phyloP scores from a whole-genome alignment of 441 rosid genomes.

The Capsella rubella region DNA sequence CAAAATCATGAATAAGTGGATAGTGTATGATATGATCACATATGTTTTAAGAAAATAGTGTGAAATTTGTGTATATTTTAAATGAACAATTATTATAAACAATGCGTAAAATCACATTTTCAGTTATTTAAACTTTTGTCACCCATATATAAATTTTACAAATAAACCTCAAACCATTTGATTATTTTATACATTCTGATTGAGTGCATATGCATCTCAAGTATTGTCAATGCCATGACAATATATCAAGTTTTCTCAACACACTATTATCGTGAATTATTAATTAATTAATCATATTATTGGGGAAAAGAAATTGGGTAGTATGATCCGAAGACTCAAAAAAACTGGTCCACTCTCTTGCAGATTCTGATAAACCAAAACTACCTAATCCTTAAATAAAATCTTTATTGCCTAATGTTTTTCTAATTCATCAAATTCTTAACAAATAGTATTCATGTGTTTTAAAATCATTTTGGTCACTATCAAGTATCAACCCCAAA shows the following conservation, averaged over 20 bases:
- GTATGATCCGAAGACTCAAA: background rate
- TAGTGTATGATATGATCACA: background rate
- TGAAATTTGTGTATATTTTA: background rate
- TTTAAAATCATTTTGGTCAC: constrained; percentile 13
- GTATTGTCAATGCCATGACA: background rate
- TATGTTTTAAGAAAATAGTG: background rate
- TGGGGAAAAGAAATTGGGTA: background rate
- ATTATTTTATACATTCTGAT: background rate
- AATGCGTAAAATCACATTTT: background rate
- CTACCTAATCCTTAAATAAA: constrained; percentile 15
- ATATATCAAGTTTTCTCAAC: background rate
- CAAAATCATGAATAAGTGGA: background rate
- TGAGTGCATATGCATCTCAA: background rate
- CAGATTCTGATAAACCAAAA: constrained; percentile 25
- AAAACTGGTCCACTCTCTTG: constrained; percentile 20
- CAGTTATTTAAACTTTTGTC: background rate
- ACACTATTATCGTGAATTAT: background rate
- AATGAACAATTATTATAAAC: background rate
- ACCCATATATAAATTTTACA: background rate
- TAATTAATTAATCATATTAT: background rate
- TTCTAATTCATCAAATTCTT: background rate
- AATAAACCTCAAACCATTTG: background rate
- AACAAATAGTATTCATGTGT: background rate
- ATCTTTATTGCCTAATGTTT: background rate
- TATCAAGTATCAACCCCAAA: constrained; percentile 26